A percentile compares a stretch with the other conserved stretches of the same genome.
phyloP scores from a whole-genome alignment of 2,329 filamentous ascomycete genomes.

The Fusarium xyrophilum region DNA sequence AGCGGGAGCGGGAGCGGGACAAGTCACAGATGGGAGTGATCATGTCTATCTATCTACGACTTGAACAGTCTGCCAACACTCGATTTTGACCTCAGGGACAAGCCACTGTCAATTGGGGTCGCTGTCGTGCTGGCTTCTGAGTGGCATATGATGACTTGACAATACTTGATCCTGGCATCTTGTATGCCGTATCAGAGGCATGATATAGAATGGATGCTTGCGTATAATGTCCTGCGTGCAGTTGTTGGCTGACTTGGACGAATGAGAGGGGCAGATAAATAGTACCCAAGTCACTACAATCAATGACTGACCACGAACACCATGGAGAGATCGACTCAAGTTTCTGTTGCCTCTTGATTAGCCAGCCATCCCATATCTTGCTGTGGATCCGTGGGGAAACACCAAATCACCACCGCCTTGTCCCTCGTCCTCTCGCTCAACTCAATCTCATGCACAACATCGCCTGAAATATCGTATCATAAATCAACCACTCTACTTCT shows the following conservation, averaged over 20 bases:
- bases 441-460: not conserved
- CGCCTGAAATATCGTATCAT: not conserved
- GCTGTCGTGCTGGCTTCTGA: too few relatives aligned
- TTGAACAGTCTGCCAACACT: not conserved
- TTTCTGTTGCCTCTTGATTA: not conserved
- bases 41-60: slow-evolving; percentile 5
- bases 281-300: not conserved
- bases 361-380: not conserved
- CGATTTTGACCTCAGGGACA: not conserved
- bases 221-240: not conserved
- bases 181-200: not conserved
- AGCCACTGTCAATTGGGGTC: not conserved
- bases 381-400: slow-evolving; percentile 5
- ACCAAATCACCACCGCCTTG: not conserved
- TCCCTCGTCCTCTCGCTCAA: not conserved
- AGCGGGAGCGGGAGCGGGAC: not conserved
- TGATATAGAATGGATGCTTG: not conserved
- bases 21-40: not conserved
- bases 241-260: not conserved
- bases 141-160: not conserved
- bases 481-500: not conserved
- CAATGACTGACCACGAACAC: not conserved
- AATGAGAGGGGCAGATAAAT: not conserved
- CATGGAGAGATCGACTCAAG: not conserved
- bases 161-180: not conserved